Conservation (phyloP, 1,139 yeast species). For the Tardiomyces depauwii region DNA sequence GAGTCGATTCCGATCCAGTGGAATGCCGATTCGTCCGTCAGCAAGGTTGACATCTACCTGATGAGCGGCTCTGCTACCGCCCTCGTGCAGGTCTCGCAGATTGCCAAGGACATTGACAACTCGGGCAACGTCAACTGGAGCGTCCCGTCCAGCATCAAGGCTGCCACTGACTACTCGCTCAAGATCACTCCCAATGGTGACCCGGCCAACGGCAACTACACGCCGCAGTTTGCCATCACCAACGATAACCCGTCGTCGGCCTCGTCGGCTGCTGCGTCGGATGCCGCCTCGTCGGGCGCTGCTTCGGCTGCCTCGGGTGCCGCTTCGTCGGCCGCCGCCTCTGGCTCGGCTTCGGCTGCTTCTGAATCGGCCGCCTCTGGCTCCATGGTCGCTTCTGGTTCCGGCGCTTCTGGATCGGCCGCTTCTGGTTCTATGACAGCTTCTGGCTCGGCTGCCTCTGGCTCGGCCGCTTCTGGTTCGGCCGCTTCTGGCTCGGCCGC, state of each 20-base stretch:
- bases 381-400: background rate
- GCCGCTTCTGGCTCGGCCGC: slow-evolving; percentile 1
- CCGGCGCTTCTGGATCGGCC: slow-evolving; percentile 2
- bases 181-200: background rate
- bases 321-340: slow-evolving; percentile 3
- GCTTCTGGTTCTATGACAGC: slow-evolving; percentile 1
- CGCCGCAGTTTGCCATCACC: background rate
- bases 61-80: background rate
- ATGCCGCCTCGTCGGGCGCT: background rate
- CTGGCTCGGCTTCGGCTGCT: slow-evolving; percentile 5
- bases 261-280: background rate
- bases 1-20: background rate
- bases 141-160: background rate
- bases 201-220: background rate
- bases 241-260: background rate
- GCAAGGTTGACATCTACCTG: background rate
- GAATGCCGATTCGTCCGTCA: background rate
- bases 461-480: slow-evolving; percentile 5
- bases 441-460: slow-evolving; percentile 5
- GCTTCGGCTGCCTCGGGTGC: background rate
- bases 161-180: background rate
- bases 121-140: background rate
- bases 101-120: background rate
- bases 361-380: background rate
- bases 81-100: background rate